Evolutionary conservation across 2,329 filamentous ascomycete genomes (phyloP).

Genomic region (Metarhizium rileyi): DNA sequence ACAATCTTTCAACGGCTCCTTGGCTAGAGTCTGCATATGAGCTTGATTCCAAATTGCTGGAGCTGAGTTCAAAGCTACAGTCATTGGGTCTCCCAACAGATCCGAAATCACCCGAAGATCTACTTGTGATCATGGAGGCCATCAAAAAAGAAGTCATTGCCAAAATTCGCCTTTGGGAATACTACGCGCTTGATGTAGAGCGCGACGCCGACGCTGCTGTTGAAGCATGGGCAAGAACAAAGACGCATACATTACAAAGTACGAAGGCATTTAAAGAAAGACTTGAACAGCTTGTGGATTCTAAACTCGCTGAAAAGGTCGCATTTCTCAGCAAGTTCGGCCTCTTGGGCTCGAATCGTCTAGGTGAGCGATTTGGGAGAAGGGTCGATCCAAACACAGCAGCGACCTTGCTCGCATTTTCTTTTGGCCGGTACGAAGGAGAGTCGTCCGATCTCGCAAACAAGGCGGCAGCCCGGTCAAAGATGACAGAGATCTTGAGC

Average conservation of each 20-base stretch:
- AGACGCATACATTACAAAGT: constrained; percentile 43
- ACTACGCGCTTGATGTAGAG: constrained; percentile 76
- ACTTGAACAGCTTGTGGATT: constrained; percentile 38
- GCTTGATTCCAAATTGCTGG: constrained; percentile 54
- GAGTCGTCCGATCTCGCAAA: constrained; percentile 33
- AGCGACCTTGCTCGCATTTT: constrained; percentile 41
- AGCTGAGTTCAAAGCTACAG: constrained; percentile 66
- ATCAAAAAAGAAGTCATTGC: constrained; percentile 74
- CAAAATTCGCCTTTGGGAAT: constrained; percentile 81
- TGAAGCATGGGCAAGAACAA: constrained; percentile 59
- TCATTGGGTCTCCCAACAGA: constrained; percentile 66
- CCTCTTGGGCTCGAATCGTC: constrained; percentile 58
- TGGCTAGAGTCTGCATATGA: constrained; percentile 57
- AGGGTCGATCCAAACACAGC: constrained; percentile 58
- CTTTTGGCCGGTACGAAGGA: constrained; percentile 52
- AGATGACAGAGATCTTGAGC: constrained; percentile 59
- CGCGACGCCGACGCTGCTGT: constrained; percentile 58
- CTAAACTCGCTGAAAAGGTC: constrained; percentile 40
- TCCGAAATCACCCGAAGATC: constrained; percentile 59
- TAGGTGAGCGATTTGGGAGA: constrained; percentile 73
- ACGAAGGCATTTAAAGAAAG: constrained; percentile 20
- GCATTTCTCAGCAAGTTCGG: constrained; percentile 59
- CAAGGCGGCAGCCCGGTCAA: constrained; percentile 39
- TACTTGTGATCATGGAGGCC: constrained; percentile 72
- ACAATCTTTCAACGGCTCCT: constrained; percentile 86